These are phyloP conservation scores for Aspergillus funiculosus DNA, from an alignment of 495 filamentous ascomycete genomes.

Conservation along the genomic window DNA sequence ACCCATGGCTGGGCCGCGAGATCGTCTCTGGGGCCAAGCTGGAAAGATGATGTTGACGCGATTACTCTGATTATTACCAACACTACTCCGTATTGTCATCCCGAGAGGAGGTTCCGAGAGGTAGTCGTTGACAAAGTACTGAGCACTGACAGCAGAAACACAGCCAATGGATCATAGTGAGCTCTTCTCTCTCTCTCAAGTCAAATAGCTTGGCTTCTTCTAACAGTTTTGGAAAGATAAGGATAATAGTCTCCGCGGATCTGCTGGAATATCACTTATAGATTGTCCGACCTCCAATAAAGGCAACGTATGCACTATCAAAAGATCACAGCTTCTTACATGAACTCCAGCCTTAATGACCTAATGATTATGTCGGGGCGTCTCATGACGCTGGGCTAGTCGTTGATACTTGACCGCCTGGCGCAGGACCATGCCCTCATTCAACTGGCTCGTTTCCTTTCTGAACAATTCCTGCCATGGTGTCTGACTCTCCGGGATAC, in stretches of 20 bases:
- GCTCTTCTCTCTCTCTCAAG: neutral
- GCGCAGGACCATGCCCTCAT: slow-evolving; percentile 48
- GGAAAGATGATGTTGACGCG: too few species aligned
- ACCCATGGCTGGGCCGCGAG: neutral
- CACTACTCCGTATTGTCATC: neutral
- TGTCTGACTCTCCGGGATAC: slow-evolving; percentile 35
- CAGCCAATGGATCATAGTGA: neutral
- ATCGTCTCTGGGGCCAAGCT: too few species aligned
- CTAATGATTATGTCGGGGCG: slow-evolving; percentile 50
- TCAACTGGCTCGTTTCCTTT: slow-evolving; percentile 45
- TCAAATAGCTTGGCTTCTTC: neutral
- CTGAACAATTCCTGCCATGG: slow-evolving; percentile 51
- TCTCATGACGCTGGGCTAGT: slow-evolving; percentile 41
- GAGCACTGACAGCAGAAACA: slow-evolving; percentile 4
- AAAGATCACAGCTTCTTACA: slow-evolving; percentile 1
- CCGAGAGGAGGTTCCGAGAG: neutral
- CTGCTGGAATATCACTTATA: neutral
- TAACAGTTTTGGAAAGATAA: too few species aligned
- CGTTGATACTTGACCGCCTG: slow-evolving; percentile 48
- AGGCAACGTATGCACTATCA: neutral
- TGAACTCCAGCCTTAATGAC: neutral
- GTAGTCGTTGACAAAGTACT: neutral
- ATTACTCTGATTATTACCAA: too few species aligned
- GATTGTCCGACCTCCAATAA: neutral
- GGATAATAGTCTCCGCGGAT: too few species aligned